Percentiles rank a stretch among this genome's conserved stretches.
Conservation (phyloP, 495 filamentous ascomycete species). For the Aspergillus sparsus region DNA sequence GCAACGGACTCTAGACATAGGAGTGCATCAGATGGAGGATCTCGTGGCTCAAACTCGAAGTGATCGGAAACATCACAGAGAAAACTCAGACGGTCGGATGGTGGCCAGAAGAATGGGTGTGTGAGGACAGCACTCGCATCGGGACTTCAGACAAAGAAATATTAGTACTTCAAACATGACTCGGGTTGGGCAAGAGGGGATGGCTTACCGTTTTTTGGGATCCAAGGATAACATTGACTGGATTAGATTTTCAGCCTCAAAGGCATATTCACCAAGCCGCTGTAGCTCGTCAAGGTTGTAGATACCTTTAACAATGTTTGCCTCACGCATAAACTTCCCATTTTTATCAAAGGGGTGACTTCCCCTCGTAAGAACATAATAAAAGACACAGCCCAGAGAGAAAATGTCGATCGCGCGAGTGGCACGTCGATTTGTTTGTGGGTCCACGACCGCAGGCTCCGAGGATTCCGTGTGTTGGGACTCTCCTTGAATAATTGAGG, state of each 20-base stretch:
- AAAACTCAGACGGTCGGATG: constrained; percentile 84
- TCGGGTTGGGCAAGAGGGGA: constrained; percentile 9
- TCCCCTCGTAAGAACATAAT: constrained; percentile 89
- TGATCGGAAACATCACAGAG: constrained; percentile 92
- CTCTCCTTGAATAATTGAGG: constrained; percentile 30
- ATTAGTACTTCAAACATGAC: constrained; percentile 12
- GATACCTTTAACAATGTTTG: constrained; percentile 89
- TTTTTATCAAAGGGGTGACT: constrained; percentile 93
- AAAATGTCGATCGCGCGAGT: constrained; percentile 97
- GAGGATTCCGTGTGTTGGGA: constrained; percentile 54
- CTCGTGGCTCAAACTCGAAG: constrained; percentile 86
- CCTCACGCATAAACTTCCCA: constrained; percentile 90
- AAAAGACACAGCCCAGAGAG: constrained; percentile 92
- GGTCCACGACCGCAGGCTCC: constrained; percentile 61
- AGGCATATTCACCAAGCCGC: constrained; percentile 74
- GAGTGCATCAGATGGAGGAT: constrained; percentile 70
- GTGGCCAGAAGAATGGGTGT: constrained; percentile 94
- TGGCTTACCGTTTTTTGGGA: constrained; percentile 61
- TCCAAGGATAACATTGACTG: constrained; percentile 75
- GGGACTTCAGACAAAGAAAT: constrained; percentile 45
- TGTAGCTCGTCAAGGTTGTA: constrained; percentile 72
- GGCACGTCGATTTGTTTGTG: constrained; percentile 72
- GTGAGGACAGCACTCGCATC: constrained; percentile 74
- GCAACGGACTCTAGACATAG: constrained; percentile 61
- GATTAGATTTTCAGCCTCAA: constrained; percentile 85